Conservation (phyloP, 192 early-diverging fungal species). For the Coemansia sp. region DNA sequence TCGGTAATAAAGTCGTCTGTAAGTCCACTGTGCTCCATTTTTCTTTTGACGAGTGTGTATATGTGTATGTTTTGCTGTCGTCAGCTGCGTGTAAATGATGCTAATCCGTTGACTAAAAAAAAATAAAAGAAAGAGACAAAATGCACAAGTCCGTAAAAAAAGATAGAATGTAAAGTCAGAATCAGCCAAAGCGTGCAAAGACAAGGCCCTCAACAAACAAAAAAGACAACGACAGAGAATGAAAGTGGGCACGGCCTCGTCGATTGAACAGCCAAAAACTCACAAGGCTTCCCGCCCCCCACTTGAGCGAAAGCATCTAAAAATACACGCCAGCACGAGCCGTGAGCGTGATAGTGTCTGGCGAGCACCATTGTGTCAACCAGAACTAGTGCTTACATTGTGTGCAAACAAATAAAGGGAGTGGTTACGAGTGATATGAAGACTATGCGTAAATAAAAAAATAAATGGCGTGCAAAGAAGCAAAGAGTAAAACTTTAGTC, state of each 20-base stretch:
- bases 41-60: constrained; percentile 9
- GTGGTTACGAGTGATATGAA: constrained; percentile 12
- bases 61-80: constrained; percentile 4
- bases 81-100: constrained; percentile 8
- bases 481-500: not conserved
- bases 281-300: not conserved
- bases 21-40: constrained; percentile 30
- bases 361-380: constrained; percentile 8
- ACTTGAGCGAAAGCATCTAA: constrained; percentile 1
- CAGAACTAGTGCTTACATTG: constrained; percentile 12
- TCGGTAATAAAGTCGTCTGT: constrained; percentile 45
- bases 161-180: not conserved
- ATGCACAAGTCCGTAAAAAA: not conserved
- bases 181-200: constrained; percentile 10
- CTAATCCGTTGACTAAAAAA: not conserved
- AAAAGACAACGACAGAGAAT: constrained; percentile 4
- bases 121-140: not conserved
- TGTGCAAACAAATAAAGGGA: not conserved
- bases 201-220: not conserved
- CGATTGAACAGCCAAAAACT: not conserved
- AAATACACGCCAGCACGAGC: constrained; percentile 13
- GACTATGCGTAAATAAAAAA: not conserved
- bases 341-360: constrained; percentile 4
- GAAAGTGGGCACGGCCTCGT: not conserved
- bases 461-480: constrained; percentile 20